Evolutionary conservation across 305 asterid genomes (phyloP).

Genomic region (Striga hermonthica): DNA sequence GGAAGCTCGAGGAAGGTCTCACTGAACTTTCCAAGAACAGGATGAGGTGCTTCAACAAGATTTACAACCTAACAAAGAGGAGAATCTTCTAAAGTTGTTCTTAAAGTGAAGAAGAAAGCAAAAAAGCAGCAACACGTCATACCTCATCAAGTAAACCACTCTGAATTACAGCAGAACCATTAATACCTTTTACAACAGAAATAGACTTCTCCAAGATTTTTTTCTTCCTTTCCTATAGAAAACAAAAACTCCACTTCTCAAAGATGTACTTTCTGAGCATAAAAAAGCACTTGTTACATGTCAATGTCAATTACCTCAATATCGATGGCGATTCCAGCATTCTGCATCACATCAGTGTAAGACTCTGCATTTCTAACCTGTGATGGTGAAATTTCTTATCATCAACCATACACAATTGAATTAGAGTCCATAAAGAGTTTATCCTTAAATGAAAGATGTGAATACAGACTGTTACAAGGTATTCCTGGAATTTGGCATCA

Average conservation of each 20-base stretch:
- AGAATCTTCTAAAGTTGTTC: conserved; percentile 30
- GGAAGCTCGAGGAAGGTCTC: conserved; percentile 90
- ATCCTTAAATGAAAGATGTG: conserved; percentile 15
- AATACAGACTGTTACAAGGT: conserved; percentile 4
- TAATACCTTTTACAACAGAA: conserved; percentile 58
- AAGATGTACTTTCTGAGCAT: conserved; percentile 13
- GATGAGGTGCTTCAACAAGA: conserved; percentile 95
- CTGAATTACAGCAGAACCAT: conserved; percentile 61
- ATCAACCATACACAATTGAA: conserved; percentile 21
- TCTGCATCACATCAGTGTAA: conserved; percentile 59
- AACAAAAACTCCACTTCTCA: conserved; percentile 16
- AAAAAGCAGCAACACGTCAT: conserved; percentile 18
- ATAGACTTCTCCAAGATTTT: conserved; percentile 55
- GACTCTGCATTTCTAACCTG: conserved; percentile 81
- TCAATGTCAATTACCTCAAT: conserved; percentile 53
- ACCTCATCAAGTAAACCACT: conserved; percentile 83
- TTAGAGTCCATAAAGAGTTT: conserved; percentile 23
- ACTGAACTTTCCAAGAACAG: conserved; percentile 74
- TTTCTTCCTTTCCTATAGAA: conserved; percentile 73
- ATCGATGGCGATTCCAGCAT: conserved; percentile 66
- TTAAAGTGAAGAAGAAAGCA: conserved; percentile 26
- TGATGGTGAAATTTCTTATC: conserved; percentile 22
- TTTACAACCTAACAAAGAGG: conserved; percentile 62
- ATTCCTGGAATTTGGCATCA: too few species aligned
- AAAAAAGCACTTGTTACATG: not conserved